Conservation (phyloP, 352 stramenopile genomes). For the Blastocystis hominis region DNA sequence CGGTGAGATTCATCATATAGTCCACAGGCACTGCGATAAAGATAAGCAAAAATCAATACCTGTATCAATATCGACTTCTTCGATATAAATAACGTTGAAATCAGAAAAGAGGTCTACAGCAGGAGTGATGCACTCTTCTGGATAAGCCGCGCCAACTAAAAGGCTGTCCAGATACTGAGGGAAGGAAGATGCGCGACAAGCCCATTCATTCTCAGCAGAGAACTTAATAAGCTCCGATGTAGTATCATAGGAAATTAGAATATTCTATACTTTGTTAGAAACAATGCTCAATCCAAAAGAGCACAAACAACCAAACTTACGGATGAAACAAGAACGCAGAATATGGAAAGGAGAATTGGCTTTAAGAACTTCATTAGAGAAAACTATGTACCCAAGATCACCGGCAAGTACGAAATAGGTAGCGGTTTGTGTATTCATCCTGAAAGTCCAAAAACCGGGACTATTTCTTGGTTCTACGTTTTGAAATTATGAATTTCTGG, state of each 20-base stretch:
- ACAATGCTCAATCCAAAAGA: neutral
- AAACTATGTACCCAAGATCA: neutral
- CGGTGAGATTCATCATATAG: neutral
- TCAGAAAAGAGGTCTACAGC: conserved; percentile 1
- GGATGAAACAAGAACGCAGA: neutral
- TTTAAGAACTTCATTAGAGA: conserved; percentile 5
- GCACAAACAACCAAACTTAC: conserved; percentile 1
- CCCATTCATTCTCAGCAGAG: neutral
- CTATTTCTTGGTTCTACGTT: no score
- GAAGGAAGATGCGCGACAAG: conserved; percentile 19
- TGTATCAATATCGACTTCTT: neutral
- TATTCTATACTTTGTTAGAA: neutral
- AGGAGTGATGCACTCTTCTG: conserved; percentile 7
- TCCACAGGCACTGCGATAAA: neutral
- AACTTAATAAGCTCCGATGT: neutral
- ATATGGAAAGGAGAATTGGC: neutral
- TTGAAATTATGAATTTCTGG: no score
- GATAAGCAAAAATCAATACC: neutral
- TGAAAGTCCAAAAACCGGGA: no score
- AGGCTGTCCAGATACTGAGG: conserved; percentile 7
- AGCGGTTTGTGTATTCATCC: no score
- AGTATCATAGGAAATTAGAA: neutral
- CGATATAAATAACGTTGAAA: conserved; percentile 28
- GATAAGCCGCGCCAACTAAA: neutral
- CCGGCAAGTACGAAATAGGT: neutral